These are phyloP conservation scores for Sequoiadendron giganteum DNA, from an alignment of 75 land plant genomes.

Conservation along the genomic window DNA sequence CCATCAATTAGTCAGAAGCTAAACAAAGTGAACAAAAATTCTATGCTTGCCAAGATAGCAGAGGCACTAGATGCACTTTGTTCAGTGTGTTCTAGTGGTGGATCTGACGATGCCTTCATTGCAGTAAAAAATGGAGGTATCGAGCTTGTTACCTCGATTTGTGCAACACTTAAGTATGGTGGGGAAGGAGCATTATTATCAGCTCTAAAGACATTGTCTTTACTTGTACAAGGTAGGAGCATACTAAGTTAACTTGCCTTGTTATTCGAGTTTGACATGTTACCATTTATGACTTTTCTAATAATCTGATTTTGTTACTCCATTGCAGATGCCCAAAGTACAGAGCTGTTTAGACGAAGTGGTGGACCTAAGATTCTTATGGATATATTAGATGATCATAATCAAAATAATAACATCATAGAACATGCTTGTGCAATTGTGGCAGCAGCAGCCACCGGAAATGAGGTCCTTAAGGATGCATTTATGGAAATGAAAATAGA, in stretches of 20 bases:
- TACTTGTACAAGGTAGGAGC: conserved; percentile 49
- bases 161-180: conserved; percentile 26
- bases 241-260: not conserved
- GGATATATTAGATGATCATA: conserved; percentile 27
- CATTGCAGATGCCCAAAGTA: conserved; percentile 63
- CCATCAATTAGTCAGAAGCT: not conserved
- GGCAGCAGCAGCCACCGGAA: conserved; percentile 74
- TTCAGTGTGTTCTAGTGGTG: conserved; percentile 35
- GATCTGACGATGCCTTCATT: conserved; percentile 55
- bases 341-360: conserved; percentile 42
- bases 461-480: conserved; percentile 73
- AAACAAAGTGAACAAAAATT: conserved; percentile 15
- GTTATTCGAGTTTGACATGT: not conserved
- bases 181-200: conserved; percentile 22
- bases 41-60: conserved; percentile 7
- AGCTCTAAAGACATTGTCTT: conserved; percentile 41
- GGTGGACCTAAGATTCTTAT: conserved; percentile 61
- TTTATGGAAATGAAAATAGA: conserved; percentile 85
- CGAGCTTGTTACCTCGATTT: conserved; percentile 53
- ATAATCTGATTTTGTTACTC: not conserved
- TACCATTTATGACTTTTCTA: not conserved
- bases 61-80: conserved; percentile 45
- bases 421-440: conserved; percentile 58
- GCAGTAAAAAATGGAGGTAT: conserved; percentile 73
- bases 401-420: conserved; percentile 33